Evolutionary conservation across 2,329 filamentous ascomycete genomes (phyloP), one percentile per base, ranked within the genome.

Genomic region (Fusarium virguliforme): DNA sequence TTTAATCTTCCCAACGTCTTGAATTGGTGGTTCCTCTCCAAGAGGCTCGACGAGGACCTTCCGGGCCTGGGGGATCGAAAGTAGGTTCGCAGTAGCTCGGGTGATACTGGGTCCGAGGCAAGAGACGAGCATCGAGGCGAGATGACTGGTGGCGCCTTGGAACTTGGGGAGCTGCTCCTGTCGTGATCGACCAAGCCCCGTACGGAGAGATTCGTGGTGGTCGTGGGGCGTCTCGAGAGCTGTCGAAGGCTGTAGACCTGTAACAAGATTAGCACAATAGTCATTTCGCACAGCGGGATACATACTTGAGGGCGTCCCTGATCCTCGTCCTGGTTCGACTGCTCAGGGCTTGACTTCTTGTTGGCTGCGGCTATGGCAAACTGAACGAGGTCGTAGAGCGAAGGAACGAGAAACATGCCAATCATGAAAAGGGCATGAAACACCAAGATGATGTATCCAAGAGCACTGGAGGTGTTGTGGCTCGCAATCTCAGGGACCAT

Each of bases 381-480:
- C 8, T 35, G 32, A 1, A 22, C 38, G 8, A 74, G 50, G 3
- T 71, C 71, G 22, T 55, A 64, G 2, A 46, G 9, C 1, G 72
- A 60, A 4, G 74, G 74, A 8, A 66, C 34, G 37, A 76, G 62
- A 34, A 76, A 76, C 60, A 76, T 53, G 43, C 50, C 59, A 2
- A 57, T 8, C 4, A 76, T 41, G 26, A 93, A 83, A 6, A 93
- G 80, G 3, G 85, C 88, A 77, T 94, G 91, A 5, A 93, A 82
- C 2, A 90, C 77, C 18, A 94, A 82, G 40, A 93, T 89, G 13
- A 88, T 82, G 75, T 93, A 94, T 8, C 91, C 92, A 46, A 93
- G 87, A 86, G 89, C 92, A 15, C 90, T 90, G 72, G 89, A 90
- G 1, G 88, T 81, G 2, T 85, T 81, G 69, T 90, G 84, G 2